phyloP scores from a whole-genome alignment of 257 asterid species.

The Salvia splendens region DNA sequence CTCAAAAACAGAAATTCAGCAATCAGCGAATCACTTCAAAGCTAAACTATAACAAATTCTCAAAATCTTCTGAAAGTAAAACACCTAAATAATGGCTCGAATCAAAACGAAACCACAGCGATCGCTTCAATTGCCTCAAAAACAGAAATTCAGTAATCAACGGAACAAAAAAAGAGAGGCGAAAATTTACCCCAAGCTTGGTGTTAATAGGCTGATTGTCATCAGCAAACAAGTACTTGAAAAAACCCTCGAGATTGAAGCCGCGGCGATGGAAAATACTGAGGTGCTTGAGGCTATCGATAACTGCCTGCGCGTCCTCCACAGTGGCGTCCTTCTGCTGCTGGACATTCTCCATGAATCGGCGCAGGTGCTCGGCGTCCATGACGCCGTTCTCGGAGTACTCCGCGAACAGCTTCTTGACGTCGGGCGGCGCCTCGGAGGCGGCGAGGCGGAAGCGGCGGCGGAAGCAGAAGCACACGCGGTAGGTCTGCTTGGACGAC shows the following conservation, averaged over 20 bases:
- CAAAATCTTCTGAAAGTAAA: background rate
- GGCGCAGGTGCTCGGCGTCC: constrained; percentile 43
- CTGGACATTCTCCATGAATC: constrained; percentile 53
- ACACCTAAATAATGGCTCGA: background rate
- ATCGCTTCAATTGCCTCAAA: background rate
- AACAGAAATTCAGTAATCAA: background rate
- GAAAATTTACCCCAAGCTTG: constrained; percentile 44
- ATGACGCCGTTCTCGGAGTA: constrained; percentile 54
- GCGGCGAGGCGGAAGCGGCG: constrained; percentile 54
- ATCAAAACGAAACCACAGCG: background rate
- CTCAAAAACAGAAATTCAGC: background rate
- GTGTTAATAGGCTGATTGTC: constrained; percentile 45
- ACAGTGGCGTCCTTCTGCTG: constrained; percentile 45
- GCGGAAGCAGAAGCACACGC: constrained; percentile 58
- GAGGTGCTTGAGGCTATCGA: constrained; percentile 44
- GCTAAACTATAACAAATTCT: background rate
- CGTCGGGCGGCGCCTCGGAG: constrained; percentile 54
- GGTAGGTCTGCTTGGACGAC: constrained; percentile 53
- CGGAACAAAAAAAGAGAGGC: background rate
- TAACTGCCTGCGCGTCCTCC: constrained; percentile 48
- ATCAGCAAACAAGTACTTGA: constrained; percentile 53
- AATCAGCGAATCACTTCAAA: background rate
- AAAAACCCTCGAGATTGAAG: constrained; percentile 47
- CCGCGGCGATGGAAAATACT: constrained; percentile 48
- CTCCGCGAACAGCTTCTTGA: constrained; percentile 38